Conservation (phyloP, 1,284 basidiomycete genomes). For the Irpex sp. region DNA sequence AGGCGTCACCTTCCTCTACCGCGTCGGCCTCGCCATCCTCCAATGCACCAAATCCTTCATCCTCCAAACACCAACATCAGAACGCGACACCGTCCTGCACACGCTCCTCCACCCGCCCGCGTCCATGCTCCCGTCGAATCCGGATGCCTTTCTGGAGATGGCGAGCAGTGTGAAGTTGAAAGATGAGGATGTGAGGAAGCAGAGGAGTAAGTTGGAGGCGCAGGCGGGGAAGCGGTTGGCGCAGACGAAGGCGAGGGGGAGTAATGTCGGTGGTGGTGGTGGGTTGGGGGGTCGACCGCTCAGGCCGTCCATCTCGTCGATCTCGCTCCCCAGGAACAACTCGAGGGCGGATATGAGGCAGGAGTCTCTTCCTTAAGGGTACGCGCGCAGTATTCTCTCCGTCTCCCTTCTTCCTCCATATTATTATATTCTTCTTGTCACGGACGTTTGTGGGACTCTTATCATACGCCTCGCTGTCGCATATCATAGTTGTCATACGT, state of each 20-base stretch:
- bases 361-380: too few species aligned
- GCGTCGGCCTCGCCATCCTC: constrained; percentile 75
- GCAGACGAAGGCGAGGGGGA: background rate
- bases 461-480: too few species aligned
- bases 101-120: constrained; percentile 51
- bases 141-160: constrained; percentile 63
- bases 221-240: constrained; percentile 41
- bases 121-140: constrained; percentile 47
- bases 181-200: constrained; percentile 79
- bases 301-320: constrained; percentile 1
- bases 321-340: constrained; percentile 9
- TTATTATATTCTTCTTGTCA: too few species aligned
- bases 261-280: background rate
- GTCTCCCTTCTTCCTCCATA: too few species aligned
- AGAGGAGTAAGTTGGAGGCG: constrained; percentile 63
- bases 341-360: background rate
- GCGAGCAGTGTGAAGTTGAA: constrained; percentile 69
- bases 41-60: constrained; percentile 59
- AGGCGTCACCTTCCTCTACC: constrained; percentile 79
- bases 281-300: background rate
- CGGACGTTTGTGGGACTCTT: too few species aligned
- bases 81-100: constrained; percentile 46
- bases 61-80: constrained; percentile 38
- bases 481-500: too few species aligned
- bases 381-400: too few species aligned